These are phyloP conservation scores for Rutstroemia sp. DNA, from an alignment of 2,329 filamentous ascomycete genomes.

Conservation along the genomic window DNA sequence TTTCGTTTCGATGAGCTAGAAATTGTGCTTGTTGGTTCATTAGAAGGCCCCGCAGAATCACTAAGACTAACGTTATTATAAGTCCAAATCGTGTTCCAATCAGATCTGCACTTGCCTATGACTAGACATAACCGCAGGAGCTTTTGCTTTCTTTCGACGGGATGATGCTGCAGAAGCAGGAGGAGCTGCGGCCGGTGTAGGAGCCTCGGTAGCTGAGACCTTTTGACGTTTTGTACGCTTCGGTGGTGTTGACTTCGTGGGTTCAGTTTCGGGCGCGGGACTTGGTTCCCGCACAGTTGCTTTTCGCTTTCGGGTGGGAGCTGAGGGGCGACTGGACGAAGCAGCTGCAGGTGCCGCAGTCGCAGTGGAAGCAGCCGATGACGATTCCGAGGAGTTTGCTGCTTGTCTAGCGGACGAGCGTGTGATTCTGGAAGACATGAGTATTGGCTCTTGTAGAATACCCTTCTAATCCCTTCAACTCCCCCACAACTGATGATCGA, in stretches of 20 bases:
- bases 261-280: conserved; percentile 34
- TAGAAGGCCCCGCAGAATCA: conserved; percentile 56
- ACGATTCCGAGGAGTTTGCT: conserved; percentile 41
- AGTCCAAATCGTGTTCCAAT: conserved; percentile 21
- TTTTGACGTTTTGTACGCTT: conserved; percentile 68
- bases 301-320: conserved; percentile 70
- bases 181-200: conserved; percentile 28
- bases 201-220: conserved; percentile 42
- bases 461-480: conserved; percentile 11
- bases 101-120: conserved; percentile 49
- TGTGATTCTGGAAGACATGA: conserved; percentile 96
- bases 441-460: conserved; percentile 36
- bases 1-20: conserved; percentile 65
- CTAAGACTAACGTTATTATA: conserved; percentile 32
- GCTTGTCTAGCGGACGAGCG: conserved; percentile 90
- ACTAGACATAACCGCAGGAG: conserved; percentile 61
- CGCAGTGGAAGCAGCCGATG: conserved; percentile 31
- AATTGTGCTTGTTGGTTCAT: conserved; percentile 44
- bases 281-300: conserved; percentile 46
- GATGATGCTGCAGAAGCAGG: conserved; percentile 34
- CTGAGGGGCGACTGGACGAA: conserved; percentile 38
- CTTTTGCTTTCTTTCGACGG: conserved; percentile 55
- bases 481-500: conserved; percentile 14
- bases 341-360: conserved; percentile 33
- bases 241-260: conserved; percentile 35